Evolutionary conservation across 2,329 filamentous ascomycete species (phyloP), one percentile per base, ranked within the genome.

Genomic region (Aspergillus nomiae): DNA sequence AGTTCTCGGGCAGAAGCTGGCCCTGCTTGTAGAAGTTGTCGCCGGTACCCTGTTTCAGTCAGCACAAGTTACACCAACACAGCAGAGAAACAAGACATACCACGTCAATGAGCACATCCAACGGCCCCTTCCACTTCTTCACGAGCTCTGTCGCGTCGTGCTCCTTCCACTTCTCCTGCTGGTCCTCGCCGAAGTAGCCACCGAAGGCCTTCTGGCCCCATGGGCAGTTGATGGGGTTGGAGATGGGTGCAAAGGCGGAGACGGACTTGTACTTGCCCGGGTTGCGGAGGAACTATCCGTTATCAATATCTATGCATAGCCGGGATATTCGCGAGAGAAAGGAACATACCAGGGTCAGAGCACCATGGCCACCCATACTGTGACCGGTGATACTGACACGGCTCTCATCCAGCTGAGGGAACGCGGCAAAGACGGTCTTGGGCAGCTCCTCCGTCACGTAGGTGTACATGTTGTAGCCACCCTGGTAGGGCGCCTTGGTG

Each of bases 21-120:
- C 88, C 87, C 78, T 96, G 89, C 83, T 97, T 94, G 83, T 98
- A 98, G 79, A 98, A 99, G 80, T 94, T 92, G 83, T 99, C 95
- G 28, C 88, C 92, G 4, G 93, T 97, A 48, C 95, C 95, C 90
- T 92, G 16, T 1, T 16, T 9, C 32, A 4, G 14, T 65, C 21
- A 59, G 57, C 59, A 55, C 9, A 32, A 1, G 8, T 7, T 16
- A 41, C 3, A 41, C 7, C 19, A 41, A 2, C 10, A 24, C 21
- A 3, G 14, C 11, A 58, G 3, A 32, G 14, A 14, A 48, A 10
- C 10, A 24, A 24, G 36, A 87, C 89, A 64, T 76, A 92, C 90
- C 63, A 97, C 92, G 75, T 99, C 94, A 71, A 99, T 91, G 60
- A 98, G 81, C 28, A 91, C 87, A 76, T 92, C 90, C 56, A 97